These are phyloP conservation scores for Rhypophila decipiens DNA, from an alignment of 495 filamentous ascomycete genomes.

Conservation along the genomic window DNA sequence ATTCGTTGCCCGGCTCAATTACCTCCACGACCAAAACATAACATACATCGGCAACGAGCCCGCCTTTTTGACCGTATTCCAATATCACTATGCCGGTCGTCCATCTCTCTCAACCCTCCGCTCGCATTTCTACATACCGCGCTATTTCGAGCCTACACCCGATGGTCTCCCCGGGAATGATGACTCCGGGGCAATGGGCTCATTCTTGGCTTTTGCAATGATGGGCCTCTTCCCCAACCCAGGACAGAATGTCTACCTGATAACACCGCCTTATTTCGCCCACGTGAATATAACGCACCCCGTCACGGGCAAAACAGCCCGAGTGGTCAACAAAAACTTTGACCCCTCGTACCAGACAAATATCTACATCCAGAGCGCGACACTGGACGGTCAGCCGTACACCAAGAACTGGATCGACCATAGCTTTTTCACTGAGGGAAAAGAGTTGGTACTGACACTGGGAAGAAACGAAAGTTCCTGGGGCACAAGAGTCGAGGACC, in stretches of 20 bases:
- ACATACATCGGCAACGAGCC: slow-evolving; percentile 71
- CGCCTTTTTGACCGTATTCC: slow-evolving; percentile 61
- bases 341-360: slow-evolving; percentile 55
- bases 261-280: slow-evolving; percentile 62
- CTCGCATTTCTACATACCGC: slow-evolving; percentile 61
- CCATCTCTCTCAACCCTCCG: slow-evolving; percentile 57
- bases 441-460: slow-evolving; percentile 60
- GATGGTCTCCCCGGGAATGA: slow-evolving; percentile 66
- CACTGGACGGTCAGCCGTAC: slow-evolving; percentile 58
- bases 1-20: slow-evolving; percentile 59
- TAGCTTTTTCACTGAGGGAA: slow-evolving; percentile 66
- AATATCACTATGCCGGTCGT: slow-evolving; percentile 65
- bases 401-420: slow-evolving; percentile 68
- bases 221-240: slow-evolving; percentile 70
- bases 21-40: slow-evolving; percentile 57
- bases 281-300: slow-evolving; percentile 56
- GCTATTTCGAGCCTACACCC: slow-evolving; percentile 53
- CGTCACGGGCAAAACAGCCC: slow-evolving; percentile 56
- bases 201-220: slow-evolving; percentile 63
- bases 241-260: slow-evolving; percentile 70
- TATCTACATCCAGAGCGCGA: slow-evolving; percentile 66
- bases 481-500: slow-evolving; percentile 57
- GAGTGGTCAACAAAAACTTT: slow-evolving; percentile 54
- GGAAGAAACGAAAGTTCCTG: slow-evolving; percentile 62
- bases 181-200: slow-evolving; percentile 67